Evolutionary conservation across 495 filamentous ascomycete genomes (phyloP).

Genomic region (Massariosphaeria phaeospora): DNA sequence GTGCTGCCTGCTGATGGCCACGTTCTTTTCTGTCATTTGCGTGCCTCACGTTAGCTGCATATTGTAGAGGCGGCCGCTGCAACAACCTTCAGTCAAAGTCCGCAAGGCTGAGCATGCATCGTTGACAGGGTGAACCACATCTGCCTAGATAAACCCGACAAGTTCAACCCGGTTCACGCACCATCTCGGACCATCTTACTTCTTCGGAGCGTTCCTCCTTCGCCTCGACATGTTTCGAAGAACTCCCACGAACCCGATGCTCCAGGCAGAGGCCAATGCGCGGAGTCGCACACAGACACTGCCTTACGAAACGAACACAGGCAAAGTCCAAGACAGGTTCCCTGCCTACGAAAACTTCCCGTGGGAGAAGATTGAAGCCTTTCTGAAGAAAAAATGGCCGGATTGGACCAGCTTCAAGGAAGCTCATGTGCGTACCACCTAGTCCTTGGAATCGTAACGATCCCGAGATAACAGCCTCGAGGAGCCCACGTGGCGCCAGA

Average conservation of each 20-base stretch:
- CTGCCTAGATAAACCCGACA: too few relatives aligned
- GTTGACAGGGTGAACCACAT: too few relatives aligned
- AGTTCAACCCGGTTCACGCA: not conserved
- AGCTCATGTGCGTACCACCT: not conserved
- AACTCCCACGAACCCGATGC: not conserved
- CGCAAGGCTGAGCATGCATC: too few relatives aligned
- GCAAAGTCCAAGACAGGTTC: not conserved
- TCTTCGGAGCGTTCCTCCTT: not conserved
- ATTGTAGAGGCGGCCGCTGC: not conserved
- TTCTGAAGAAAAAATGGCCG: not conserved
- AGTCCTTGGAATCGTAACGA: too few relatives aligned
- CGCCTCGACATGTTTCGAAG: not conserved
- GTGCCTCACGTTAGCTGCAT: not conserved
- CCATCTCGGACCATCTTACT: not conserved
- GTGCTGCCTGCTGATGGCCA: not conserved
- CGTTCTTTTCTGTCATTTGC: not conserved
- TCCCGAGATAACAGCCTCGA: too few relatives aligned
- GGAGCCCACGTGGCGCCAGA: not conserved
- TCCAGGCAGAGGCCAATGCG: not conserved
- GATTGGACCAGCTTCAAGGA: slow-evolving; percentile 4
- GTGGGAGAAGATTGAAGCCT: slow-evolving; percentile 8
- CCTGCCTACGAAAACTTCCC: slow-evolving; percentile 7
- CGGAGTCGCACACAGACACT: not conserved
- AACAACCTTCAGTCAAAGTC: too few relatives aligned
- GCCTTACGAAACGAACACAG: not conserved